Base-by-base conservation (phyloP, 1,284 basidiomycete genomes). In the Cutaneotrichosporon sp. region DNA sequence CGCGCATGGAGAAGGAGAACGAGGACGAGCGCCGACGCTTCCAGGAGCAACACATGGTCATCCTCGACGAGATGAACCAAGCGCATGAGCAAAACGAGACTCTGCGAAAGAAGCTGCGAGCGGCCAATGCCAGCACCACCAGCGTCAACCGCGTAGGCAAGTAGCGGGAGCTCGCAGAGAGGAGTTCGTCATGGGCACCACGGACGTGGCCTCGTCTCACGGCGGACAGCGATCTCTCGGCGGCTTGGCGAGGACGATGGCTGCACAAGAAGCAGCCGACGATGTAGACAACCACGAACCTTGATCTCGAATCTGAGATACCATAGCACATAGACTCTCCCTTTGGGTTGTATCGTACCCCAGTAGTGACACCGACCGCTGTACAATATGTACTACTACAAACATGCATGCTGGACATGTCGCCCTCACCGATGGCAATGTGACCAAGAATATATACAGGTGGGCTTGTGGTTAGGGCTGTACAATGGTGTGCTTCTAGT, bases 21-120 rank as follows among this genome's bases (percentile, higher is more conserved):
- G 80, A 80, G 55, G 76, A 80, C 50, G 70, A 73, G 51, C 70
- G 70, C 56, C 65, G 42, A 1, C 72, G 74, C 52, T 76, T 75
- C 26, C 75, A 78, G 66, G 70, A 65, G 42, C 81, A 81, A 66
- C 65, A 75, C 21, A 74, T 81, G 60, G 76, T 78, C 64, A 66
- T 82, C 32, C 70, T 82, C 13, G 81, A 81, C 63, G 80, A 81
- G 73, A 69, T 81, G 55, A 81, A 81, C 70, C 75, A 74, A 46
- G 66, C 81, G 3, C 80, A 81, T 61, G 76, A 74, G 31, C 80
- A 81, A 66, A 76, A 79, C 7, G 74, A 67, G 2, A 69, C 72
- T 53, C 65, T 81, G 38, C 58, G 80, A 10, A 70, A 72, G 46
- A 77, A 79, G 70, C 68, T 79, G 10, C 65, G 78, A 16, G 51